Evolutionary conservation across 441 rosid species (phyloP).

Genomic region (Kokia cookei): DNA sequence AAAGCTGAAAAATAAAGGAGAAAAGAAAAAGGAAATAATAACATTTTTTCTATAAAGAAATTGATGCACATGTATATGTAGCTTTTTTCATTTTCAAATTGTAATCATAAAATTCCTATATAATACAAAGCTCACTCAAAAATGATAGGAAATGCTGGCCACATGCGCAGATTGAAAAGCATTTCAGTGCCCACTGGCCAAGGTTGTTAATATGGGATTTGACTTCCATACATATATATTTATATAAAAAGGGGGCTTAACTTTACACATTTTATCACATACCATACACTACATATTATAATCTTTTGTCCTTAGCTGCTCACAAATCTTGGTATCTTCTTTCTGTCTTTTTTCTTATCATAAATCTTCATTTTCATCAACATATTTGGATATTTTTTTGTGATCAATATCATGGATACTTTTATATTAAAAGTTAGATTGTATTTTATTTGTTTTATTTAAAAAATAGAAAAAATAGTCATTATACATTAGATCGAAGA

Average conservation of each 20-base stretch:
- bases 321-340: neutral
- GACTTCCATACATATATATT: neutral
- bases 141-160: neutral
- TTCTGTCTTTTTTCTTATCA: neutral
- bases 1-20: no score
- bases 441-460: no score
- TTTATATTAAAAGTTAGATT: no score
- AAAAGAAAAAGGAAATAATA: no score
- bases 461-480: no score
- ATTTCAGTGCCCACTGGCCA: neutral
- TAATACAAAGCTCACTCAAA: neutral
- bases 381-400: neutral
- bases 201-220: constrained; percentile 1
- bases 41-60: neutral
- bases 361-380: no score
- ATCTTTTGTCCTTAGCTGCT: neutral
- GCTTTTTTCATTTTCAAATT: neutral
- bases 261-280: neutral
- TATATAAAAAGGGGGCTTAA: neutral
- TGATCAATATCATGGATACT: no score
- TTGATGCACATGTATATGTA: neutral
- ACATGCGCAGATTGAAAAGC: neutral
- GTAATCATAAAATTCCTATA: neutral
- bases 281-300: neutral
- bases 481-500: no score